Percentiles rank a stretch among this genome's conserved stretches.
phyloP scores from a whole-genome alignment of 371 early-diverging fungal species.

The Zopfochytrium polystomum region DNA sequence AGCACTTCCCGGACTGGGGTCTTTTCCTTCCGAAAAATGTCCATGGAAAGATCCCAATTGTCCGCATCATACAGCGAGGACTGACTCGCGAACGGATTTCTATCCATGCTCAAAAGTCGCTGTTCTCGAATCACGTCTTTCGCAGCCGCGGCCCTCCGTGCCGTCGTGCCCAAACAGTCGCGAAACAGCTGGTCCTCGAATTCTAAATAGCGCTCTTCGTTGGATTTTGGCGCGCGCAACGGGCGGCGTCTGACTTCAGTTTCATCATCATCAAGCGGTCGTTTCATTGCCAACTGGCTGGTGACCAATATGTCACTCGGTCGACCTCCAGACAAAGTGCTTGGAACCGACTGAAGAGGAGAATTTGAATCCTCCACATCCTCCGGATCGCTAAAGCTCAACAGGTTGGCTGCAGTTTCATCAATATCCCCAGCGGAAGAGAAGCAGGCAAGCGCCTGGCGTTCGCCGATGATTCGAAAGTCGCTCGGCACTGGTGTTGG shows the following conservation, averaged over 20 bases:
- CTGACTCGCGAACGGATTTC: neutral
- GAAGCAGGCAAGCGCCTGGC: neutral
- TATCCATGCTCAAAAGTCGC: too few relatives aligned
- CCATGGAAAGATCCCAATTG: neutral
- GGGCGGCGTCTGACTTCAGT: neutral
- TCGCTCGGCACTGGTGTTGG: constrained; percentile 36
- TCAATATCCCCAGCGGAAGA: neutral
- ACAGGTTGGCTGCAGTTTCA: neutral
- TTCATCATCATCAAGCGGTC: neutral
- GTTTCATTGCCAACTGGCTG: neutral
- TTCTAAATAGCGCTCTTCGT: neutral
- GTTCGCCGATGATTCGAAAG: constrained; percentile 12
- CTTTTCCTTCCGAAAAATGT: neutral
- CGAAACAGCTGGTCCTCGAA: neutral
- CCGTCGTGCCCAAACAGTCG: neutral
- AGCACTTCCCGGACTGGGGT: neutral
- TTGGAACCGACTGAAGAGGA: neutral
- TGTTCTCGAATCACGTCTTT: neutral
- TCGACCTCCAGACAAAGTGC: neutral
- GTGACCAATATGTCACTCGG: neutral
- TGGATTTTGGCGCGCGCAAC: neutral
- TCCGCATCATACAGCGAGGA: neutral
- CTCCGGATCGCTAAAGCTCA: too few relatives aligned
- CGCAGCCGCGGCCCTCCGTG: too few relatives aligned
- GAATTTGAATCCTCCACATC: too few relatives aligned